phyloP scores from a whole-genome alignment of 2,329 filamentous ascomycete genomes.

The Cladosporium sp. region DNA sequence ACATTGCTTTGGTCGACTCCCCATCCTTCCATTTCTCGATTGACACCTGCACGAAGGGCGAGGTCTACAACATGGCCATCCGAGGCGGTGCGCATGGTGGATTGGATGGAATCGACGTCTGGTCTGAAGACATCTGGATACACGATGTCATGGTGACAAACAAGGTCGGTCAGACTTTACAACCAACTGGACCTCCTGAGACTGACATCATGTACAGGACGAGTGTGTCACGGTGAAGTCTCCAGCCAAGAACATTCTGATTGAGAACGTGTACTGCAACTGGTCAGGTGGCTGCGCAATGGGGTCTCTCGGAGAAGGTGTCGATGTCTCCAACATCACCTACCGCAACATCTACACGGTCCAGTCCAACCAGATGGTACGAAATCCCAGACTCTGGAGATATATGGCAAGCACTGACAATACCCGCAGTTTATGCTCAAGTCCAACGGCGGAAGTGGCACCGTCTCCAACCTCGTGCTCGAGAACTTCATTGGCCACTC shows the following conservation, averaged over 20 bases:
- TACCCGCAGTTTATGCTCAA: constrained; percentile 59
- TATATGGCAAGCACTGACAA: neutral
- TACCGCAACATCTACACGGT: constrained; percentile 61
- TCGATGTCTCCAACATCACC: constrained; percentile 52
- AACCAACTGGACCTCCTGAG: too few relatives aligned
- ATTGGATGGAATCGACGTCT: constrained; percentile 59
- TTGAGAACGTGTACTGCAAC: constrained; percentile 64
- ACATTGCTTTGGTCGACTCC: constrained; percentile 51
- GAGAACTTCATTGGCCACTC: constrained; percentile 62
- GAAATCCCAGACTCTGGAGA: neutral
- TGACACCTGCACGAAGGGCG: constrained; percentile 53
- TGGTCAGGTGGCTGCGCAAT: constrained; percentile 60
- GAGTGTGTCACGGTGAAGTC: constrained; percentile 61
- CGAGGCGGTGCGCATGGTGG: constrained; percentile 54
- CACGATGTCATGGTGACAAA: constrained; percentile 63
- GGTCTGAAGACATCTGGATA: constrained; percentile 56
- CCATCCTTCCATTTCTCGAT: constrained; percentile 54
- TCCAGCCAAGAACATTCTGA: constrained; percentile 54
- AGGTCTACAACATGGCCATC: constrained; percentile 58
- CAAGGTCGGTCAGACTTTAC: constrained; percentile 41
- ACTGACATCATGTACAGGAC: constrained; percentile 31
- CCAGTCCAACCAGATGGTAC: constrained; percentile 61
- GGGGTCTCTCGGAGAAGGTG: constrained; percentile 54
- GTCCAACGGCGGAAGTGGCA: constrained; percentile 58
- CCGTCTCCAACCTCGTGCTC: constrained; percentile 52